Evolutionary conservation across 345 rosid species (phyloP).

Genomic region (Mercurialis annua): DNA sequence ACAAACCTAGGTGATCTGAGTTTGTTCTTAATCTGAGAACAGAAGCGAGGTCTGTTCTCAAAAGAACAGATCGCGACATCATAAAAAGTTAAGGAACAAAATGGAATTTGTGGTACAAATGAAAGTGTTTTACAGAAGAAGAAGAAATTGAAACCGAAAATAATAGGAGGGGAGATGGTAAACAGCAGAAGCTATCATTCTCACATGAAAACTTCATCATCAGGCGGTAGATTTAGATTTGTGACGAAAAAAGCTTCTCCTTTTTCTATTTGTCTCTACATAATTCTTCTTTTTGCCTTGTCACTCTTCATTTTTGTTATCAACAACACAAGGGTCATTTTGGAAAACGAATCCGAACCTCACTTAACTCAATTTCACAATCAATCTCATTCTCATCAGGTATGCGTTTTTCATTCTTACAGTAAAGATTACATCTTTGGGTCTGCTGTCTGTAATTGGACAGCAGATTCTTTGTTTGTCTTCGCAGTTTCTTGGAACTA

Average conservation of each 20-base stretch:
- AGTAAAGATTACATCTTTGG: background rate
- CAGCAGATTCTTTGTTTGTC: background rate
- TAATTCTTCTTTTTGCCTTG: conserved; percentile 32
- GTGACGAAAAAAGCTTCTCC: conserved; percentile 23
- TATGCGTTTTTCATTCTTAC: background rate
- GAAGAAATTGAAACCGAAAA: too few relatives aligned
- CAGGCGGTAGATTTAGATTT: conserved; percentile 22
- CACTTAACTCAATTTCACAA: conserved; percentile 1
- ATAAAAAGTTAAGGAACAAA: too few relatives aligned
- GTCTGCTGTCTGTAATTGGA: too few relatives aligned
- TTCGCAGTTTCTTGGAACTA: background rate
- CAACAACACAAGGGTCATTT: conserved; percentile 23
- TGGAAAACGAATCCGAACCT: conserved; percentile 34
- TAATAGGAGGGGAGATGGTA: conserved; percentile 25
- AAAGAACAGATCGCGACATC: too few relatives aligned
- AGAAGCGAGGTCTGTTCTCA: too few relatives aligned
- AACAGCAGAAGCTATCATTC: conserved; percentile 23
- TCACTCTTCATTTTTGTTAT: conserved; percentile 31
- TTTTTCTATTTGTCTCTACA: conserved; percentile 22
- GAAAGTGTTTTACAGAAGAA: too few relatives aligned
- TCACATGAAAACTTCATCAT: conserved; percentile 18
- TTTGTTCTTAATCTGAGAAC: too few relatives aligned
- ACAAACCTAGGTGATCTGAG: too few relatives aligned
- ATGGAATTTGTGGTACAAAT: too few relatives aligned
- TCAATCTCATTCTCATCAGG: conserved; percentile 22